These are phyloP conservation scores for Sarocladium strictum DNA, from an alignment of 2,329 filamentous ascomycete genomes.

Conservation along the genomic window DNA sequence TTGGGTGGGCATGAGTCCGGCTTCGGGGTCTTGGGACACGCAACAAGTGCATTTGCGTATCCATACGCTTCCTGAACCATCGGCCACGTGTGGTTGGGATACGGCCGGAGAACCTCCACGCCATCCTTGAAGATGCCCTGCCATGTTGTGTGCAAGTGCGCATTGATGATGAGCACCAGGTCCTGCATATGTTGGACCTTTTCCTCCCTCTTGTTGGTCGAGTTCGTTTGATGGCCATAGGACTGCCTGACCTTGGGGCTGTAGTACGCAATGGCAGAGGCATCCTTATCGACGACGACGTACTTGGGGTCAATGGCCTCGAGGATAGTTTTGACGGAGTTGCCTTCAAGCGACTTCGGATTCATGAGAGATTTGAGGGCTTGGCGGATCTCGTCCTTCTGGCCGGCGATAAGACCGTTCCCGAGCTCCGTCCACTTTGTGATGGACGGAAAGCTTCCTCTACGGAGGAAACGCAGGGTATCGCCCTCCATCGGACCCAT, in stretches of 20 bases:
- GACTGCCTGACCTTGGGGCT: constrained; percentile 39
- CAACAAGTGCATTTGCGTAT: constrained; percentile 67
- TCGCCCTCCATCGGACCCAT: constrained; percentile 73
- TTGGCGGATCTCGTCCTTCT: constrained; percentile 55
- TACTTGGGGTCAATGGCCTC: constrained; percentile 52
- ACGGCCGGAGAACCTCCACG: constrained; percentile 75
- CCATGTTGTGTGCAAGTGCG: constrained; percentile 81
- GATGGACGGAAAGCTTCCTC: constrained; percentile 66
- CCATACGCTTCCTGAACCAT: constrained; percentile 64
- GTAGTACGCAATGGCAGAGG: constrained; percentile 73
- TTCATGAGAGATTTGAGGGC: constrained; percentile 56
- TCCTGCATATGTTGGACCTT: constrained; percentile 55
- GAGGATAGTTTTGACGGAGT: constrained; percentile 50
- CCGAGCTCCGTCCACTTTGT: constrained; percentile 69
- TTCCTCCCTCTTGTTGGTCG: neutral
- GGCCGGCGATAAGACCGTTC: constrained; percentile 67
- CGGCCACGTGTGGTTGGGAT: constrained; percentile 66
- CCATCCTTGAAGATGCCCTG: constrained; percentile 72
- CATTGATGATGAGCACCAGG: constrained; percentile 71
- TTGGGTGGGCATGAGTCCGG: constrained; percentile 82
- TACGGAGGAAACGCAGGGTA: constrained; percentile 65
- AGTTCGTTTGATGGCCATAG: neutral
- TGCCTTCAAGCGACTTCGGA: constrained; percentile 46
- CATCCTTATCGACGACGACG: constrained; percentile 59
- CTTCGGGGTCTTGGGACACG: constrained; percentile 68